Conservation (phyloP, 768 basidiomycete species). For the Guyanaporus albipodus region DNA sequence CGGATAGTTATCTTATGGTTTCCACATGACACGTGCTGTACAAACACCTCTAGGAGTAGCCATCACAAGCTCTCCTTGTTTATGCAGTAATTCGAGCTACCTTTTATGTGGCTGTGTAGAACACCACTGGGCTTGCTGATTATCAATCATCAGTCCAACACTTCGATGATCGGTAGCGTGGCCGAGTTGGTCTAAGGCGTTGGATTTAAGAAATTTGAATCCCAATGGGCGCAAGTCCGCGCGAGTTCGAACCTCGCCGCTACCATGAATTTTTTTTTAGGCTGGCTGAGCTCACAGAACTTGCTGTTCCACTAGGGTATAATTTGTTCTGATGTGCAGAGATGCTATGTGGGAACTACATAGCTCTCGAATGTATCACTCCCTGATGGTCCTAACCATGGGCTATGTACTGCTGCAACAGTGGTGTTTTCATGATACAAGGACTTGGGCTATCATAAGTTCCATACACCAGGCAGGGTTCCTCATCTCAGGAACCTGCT, state of each 20-base stretch:
- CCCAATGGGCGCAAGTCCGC: constrained; percentile 81
- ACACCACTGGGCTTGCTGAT: not conserved
- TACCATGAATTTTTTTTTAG: constrained; percentile 42
- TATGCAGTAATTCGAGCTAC: not conserved
- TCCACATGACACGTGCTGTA: too few relatives aligned
- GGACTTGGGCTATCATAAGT: too few relatives aligned
- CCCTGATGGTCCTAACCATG: too few relatives aligned
- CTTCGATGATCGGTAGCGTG: constrained; percentile 51
- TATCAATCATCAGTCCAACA: not conserved
- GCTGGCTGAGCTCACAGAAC: not conserved
- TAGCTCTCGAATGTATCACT: not conserved
- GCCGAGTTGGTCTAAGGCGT: constrained; percentile 91
- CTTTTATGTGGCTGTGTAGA: not conserved
- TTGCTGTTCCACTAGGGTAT: not conserved
- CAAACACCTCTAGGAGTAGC: too few relatives aligned
- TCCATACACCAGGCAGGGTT: too few relatives aligned
- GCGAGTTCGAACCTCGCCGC: constrained; percentile 92
- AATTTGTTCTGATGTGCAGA: not conserved
- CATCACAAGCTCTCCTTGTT: too few relatives aligned
- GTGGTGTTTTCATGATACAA: too few relatives aligned
- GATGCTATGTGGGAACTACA: too few relatives aligned
- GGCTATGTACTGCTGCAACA: too few relatives aligned
- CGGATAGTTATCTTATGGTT: constrained; percentile 15
- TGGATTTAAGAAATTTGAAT: constrained; percentile 79
- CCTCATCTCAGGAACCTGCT: not conserved